phyloP scores from a whole-genome alignment of 2,329 filamentous ascomycete species.

The Cryphonectria naterciae region DNA sequence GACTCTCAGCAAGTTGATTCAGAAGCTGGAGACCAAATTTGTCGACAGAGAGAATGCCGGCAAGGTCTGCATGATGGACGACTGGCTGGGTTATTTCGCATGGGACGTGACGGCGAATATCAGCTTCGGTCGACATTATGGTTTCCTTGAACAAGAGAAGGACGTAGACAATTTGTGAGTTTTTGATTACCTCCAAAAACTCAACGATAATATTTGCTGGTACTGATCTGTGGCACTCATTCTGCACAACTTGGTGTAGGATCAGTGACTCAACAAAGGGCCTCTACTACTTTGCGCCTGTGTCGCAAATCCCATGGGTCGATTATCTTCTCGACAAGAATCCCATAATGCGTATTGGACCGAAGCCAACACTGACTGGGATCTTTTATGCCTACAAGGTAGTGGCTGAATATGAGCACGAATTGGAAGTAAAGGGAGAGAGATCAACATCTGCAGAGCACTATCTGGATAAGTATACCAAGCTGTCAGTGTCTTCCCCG shows the following conservation, averaged over 20 bases:
- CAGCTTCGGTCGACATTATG: slow-evolving; percentile 15
- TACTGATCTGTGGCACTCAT: neutral
- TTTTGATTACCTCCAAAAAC: neutral
- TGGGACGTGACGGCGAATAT: slow-evolving; percentile 21
- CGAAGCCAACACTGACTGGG: slow-evolving; percentile 17
- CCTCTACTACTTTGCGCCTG: slow-evolving; percentile 37
- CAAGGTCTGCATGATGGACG: slow-evolving; percentile 17
- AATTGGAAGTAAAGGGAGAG: neutral
- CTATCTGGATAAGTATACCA: slow-evolving; percentile 15
- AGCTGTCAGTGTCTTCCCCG: neutral
- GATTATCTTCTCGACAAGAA: slow-evolving; percentile 38
- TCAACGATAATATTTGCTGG: neutral
- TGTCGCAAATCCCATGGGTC: slow-evolving; percentile 37
- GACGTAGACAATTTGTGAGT: slow-evolving; percentile 15
- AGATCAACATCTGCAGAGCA: neutral
- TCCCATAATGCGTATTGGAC: slow-evolving; percentile 35
- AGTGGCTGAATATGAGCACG: slow-evolving; percentile 10
- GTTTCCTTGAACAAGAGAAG: slow-evolving; percentile 11
- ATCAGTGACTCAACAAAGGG: slow-evolving; percentile 31
- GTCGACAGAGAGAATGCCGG: slow-evolving; percentile 6
- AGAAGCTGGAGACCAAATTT: slow-evolving; percentile 19
- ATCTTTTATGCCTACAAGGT: slow-evolving; percentile 14
- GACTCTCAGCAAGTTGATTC: slow-evolving; percentile 8
- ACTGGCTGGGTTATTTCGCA: slow-evolving; percentile 20
- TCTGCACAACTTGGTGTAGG: neutral